A percentile compares a stretch with the other conserved stretches of the same genome.
These are phyloP conservation scores for Rhizopogon roseolus DNA, from an alignment of 768 basidiomycete genomes.

Conservation along the genomic window DNA sequence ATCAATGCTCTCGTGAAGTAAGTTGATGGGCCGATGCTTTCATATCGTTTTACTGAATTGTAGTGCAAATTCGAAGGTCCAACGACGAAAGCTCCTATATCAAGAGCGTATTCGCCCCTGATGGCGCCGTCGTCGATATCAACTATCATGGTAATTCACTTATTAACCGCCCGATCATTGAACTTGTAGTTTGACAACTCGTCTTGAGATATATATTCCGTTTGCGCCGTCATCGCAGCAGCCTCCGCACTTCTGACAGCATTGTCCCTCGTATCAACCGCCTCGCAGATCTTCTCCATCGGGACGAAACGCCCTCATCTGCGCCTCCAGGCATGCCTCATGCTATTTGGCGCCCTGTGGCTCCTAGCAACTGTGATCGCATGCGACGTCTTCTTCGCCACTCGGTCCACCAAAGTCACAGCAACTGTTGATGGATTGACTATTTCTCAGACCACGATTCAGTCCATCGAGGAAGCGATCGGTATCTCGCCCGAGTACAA, in stretches of 20 bases:
- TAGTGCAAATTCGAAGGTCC: background rate
- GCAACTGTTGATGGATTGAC: constrained; percentile 33
- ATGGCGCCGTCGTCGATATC: background rate
- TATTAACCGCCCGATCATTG: background rate
- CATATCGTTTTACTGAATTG: background rate
- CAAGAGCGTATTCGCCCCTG: background rate
- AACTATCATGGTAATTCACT: background rate
- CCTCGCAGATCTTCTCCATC: constrained; percentile 10
- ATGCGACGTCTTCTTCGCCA: constrained; percentile 39
- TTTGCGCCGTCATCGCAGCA: constrained; percentile 30
- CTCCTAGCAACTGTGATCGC: constrained; percentile 42
- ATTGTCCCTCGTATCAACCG: constrained; percentile 21
- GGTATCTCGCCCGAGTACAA: constrained; percentile 39
- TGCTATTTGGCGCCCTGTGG: constrained; percentile 38
- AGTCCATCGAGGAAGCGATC: constrained; percentile 27
- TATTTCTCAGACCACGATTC: constrained; percentile 31
- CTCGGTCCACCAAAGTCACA: constrained; percentile 34
- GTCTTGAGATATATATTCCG: constrained; percentile 30
- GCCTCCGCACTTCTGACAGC: constrained; percentile 26
- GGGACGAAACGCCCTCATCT: constrained; percentile 8
- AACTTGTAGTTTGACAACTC: background rate
- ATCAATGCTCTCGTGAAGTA: constrained; percentile 7
- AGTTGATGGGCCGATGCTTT: no score
- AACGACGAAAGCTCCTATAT: constrained; percentile 2
- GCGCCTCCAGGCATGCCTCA: constrained; percentile 24